These are phyloP conservation scores for Bremia lactucae DNA, from an alignment of 352 stramenopile species.

Conservation along the genomic window DNA sequence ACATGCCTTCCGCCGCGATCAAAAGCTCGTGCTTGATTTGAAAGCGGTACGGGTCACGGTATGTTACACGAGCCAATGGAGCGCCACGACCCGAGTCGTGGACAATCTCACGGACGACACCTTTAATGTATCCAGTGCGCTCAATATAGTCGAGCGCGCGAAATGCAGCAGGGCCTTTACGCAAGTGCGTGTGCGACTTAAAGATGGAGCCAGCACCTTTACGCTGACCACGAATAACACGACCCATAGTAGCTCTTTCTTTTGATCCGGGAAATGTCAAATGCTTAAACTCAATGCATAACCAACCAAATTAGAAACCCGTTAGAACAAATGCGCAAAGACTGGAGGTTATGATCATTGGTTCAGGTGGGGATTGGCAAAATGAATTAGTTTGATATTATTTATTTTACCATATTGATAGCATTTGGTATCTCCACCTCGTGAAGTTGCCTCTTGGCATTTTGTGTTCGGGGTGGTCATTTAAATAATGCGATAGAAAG, in stretches of 20 bases:
- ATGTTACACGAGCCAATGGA: slow-evolving; percentile 91
- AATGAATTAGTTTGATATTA: no score
- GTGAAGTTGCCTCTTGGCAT: slow-evolving; percentile 29
- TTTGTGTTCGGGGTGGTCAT: slow-evolving; percentile 72
- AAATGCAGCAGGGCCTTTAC: slow-evolving; percentile 66
- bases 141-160: slow-evolving; percentile 87
- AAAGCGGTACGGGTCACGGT: slow-evolving; percentile 87
- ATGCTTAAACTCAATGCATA: slow-evolving; percentile 10
- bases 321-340: slow-evolving; percentile 2
- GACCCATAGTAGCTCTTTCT: slow-evolving; percentile 59
- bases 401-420: slow-evolving; percentile 15
- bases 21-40: slow-evolving; percentile 93
- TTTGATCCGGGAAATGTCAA: slow-evolving; percentile 68
- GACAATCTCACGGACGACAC: slow-evolving; percentile 98
- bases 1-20: slow-evolving; percentile 96
- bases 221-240: slow-evolving; percentile 84
- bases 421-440: slow-evolving; percentile 85
- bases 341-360: no score
- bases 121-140: slow-evolving; percentile 96
- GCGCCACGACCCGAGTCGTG: slow-evolving; percentile 96
- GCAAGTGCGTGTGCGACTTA: slow-evolving; percentile 74
- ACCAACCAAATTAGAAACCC: slow-evolving; percentile 10
- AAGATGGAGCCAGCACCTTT: slow-evolving; percentile 81
- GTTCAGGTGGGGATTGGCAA: slow-evolving; percentile 8
- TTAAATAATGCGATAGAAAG: slow-evolving; percentile 70